Percentiles rank a stretch among this genome's conserved stretches.
These are phyloP conservation scores for Candida methanosorbosa DNA, from an alignment of 805 yeast species.

Conservation along the genomic window DNA sequence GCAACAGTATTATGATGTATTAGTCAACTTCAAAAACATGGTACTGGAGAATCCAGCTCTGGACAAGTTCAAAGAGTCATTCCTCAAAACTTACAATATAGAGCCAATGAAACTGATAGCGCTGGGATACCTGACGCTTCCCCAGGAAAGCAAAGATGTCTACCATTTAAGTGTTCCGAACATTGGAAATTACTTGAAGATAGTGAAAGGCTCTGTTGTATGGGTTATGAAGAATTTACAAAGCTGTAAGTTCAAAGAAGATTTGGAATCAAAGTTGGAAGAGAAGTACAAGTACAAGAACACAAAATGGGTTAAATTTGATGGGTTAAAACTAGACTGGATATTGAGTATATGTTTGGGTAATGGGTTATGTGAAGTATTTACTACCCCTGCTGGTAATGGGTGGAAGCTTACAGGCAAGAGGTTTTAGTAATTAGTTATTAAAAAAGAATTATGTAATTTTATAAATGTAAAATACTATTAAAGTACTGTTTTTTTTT, in stretches of 20 bases:
- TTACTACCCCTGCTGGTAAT: constrained; percentile 43
- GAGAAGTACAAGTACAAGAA: constrained; percentile 39
- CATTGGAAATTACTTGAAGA: constrained; percentile 38
- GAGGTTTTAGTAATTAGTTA: constrained; percentile 5
- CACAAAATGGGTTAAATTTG: constrained; percentile 36
- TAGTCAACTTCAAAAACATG: constrained; percentile 6
- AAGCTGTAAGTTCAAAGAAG: constrained; percentile 31
- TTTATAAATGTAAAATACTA: neutral
- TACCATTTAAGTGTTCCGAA: constrained; percentile 40
- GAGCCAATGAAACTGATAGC: constrained; percentile 26
- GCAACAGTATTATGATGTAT: too few species aligned
- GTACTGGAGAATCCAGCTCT: constrained; percentile 13
- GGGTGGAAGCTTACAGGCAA: constrained; percentile 43
- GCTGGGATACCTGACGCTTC: constrained; percentile 35
- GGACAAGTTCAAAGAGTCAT: constrained; percentile 14
- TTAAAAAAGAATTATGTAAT: too few species aligned
- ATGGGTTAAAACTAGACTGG: constrained; percentile 44
- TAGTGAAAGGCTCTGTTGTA: constrained; percentile 33
- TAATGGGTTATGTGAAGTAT: constrained; percentile 41
- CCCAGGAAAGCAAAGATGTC: constrained; percentile 19
- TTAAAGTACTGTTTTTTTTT: neutral
- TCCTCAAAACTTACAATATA: constrained; percentile 10
- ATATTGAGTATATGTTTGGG: constrained; percentile 43
- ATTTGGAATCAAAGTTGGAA: constrained; percentile 31
- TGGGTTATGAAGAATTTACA: constrained; percentile 34